Conservation (phyloP, 2,329 filamentous ascomycete species). For the Cercospora beticola region DNA sequence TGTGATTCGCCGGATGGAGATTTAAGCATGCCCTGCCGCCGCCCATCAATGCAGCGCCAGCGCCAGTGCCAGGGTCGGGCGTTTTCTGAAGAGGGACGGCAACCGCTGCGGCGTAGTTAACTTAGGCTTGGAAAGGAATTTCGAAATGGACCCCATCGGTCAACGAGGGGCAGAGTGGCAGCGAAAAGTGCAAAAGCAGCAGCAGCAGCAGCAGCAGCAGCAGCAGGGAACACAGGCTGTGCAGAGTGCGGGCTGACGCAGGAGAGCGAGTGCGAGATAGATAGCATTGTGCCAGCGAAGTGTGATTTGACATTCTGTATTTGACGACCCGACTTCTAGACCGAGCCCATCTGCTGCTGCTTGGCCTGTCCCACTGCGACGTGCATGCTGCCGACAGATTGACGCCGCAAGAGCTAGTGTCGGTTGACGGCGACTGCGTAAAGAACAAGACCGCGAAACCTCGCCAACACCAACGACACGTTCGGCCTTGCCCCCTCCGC, state of each 20-base stretch:
- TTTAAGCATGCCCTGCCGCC: conserved; percentile 12
- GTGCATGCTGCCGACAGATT: neutral
- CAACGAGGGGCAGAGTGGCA: neutral
- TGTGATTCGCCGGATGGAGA: neutral
- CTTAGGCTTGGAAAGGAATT: neutral
- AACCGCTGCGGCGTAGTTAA: neutral
- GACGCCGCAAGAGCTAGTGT: neutral
- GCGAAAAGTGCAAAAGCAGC: neutral
- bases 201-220: neutral
- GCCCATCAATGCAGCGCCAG: conserved; percentile 2
- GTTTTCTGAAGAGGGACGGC: conserved; percentile 2
- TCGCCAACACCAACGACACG: conserved; percentile 2
- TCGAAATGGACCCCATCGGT: neutral
- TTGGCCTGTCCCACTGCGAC: neutral
- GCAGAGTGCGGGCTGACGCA: neutral
- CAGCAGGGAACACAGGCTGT: neutral
- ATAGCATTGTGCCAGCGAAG: neutral
- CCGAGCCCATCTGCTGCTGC: neutral
- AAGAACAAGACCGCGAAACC: neutral
- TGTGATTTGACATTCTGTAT: neutral
- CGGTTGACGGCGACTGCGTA: neutral
- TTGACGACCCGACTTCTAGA: neutral
- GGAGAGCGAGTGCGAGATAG: neutral
- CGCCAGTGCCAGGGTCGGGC: neutral
- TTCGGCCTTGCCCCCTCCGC: neutral